These are phyloP conservation scores for Udeniomyces megalosporus DNA, from an alignment of 768 basidiomycete species.

Conservation along the genomic window DNA sequence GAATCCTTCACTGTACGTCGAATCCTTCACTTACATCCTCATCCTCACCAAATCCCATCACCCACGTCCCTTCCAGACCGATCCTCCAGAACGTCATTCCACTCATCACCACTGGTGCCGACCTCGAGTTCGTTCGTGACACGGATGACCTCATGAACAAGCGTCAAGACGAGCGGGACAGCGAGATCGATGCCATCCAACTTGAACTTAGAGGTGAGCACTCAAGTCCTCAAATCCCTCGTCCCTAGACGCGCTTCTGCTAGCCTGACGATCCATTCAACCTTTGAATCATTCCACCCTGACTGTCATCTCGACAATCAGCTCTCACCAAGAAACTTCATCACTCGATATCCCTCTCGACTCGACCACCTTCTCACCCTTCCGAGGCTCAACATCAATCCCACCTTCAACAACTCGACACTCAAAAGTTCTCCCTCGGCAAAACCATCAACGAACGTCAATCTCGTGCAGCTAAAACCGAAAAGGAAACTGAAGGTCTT, in stretches of 20 bases:
- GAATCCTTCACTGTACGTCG: background rate
- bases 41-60: background rate
- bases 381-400: slow-evolving; percentile 5
- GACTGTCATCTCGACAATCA: background rate
- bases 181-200: slow-evolving; percentile 3
- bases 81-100: slow-evolving; percentile 8
- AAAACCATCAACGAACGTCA: slow-evolving; percentile 7
- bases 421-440: slow-evolving; percentile 1
- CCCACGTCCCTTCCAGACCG: background rate
- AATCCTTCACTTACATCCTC: background rate
- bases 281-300: background rate
- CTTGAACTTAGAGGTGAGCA: background rate
- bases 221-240: background rate
- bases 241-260: background rate
- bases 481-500: background rate
- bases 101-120: background rate
- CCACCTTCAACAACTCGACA: slow-evolving; percentile 7
- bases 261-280: background rate
- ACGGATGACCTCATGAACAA: slow-evolving; percentile 6
- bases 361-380: background rate
- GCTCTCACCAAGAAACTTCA: slow-evolving; percentile 1
- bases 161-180: slow-evolving; percentile 1
- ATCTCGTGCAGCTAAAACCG: background rate
- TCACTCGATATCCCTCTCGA: background rate
- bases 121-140: slow-evolving; percentile 5